These are phyloP conservation scores for Elongisporangium undulatum DNA, from an alignment of 352 stramenopile genomes.

Conservation along the genomic window DNA sequence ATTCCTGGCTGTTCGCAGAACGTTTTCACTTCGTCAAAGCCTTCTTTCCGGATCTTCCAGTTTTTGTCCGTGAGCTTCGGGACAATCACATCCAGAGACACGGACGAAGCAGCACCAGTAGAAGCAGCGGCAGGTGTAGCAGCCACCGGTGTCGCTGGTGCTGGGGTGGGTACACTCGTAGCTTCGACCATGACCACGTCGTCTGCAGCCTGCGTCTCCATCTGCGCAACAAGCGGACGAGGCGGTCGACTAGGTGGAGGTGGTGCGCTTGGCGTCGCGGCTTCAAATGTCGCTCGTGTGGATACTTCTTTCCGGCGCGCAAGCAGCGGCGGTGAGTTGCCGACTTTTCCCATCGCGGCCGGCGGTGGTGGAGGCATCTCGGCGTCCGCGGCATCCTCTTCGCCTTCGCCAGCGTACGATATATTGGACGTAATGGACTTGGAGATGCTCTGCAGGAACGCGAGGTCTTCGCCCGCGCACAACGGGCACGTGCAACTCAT, in stretches of 20 bases:
- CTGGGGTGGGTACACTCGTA: not conserved
- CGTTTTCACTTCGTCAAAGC: slow-evolving; percentile 67
- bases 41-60: slow-evolving; percentile 85
- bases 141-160: not conserved
- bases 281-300: not conserved
- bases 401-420: slow-evolving; percentile 36
- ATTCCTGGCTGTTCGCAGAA: slow-evolving; percentile 48
- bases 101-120: not conserved
- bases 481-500: slow-evolving; percentile 85
- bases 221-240: not conserved
- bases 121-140: slow-evolving; percentile 10
- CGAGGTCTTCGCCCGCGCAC: slow-evolving; percentile 77
- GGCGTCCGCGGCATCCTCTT: slow-evolving; percentile 6
- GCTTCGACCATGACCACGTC: slow-evolving; percentile 19
- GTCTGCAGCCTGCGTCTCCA: slow-evolving; percentile 10
- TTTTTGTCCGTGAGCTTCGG: slow-evolving; percentile 75
- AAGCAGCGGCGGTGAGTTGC: slow-evolving; percentile 42
- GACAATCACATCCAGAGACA: slow-evolving; percentile 43
- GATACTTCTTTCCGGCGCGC: slow-evolving; percentile 10
- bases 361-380: slow-evolving; percentile 17
- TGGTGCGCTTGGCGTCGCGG: slow-evolving; percentile 6
- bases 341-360: slow-evolving; percentile 17
- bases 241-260: slow-evolving; percentile 1
- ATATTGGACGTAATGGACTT: slow-evolving; percentile 83
- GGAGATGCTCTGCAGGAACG: slow-evolving; percentile 69